Conservation (phyloP, 225 moss, liverwort and hornwort species). For the Straminergon stramineum region DNA sequence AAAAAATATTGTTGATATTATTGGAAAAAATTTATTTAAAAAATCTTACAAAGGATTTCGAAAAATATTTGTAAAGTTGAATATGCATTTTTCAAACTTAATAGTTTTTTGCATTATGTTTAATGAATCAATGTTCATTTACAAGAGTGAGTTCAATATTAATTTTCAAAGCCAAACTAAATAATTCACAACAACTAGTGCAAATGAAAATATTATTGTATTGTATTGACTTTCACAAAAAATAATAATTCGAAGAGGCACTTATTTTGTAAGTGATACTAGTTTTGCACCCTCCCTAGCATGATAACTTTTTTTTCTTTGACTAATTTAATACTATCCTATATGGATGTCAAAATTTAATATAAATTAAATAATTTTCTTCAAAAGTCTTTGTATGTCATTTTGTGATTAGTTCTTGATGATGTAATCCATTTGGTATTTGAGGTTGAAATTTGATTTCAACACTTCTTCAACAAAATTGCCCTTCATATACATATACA, state of each 20-base stretch:
- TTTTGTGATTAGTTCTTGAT: not conserved
- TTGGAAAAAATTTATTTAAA: not conserved
- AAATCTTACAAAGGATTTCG: not conserved
- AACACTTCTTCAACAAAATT: rapidly evolving
- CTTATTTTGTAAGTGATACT: not conserved
- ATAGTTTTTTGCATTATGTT: not conserved
- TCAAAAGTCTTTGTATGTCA: not conserved
- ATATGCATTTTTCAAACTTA: not conserved
- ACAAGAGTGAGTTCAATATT: not conserved
- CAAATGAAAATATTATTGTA: not conserved
- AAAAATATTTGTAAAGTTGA: not conserved
- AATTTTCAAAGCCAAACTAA: not conserved
- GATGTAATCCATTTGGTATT: too few species aligned
- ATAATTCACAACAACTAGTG: not conserved
- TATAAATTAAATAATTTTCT: not conserved
- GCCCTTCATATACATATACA: rapidly evolving
- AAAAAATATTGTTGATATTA: not conserved
- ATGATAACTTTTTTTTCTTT: not conserved
- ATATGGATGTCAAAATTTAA: rapidly evolving
- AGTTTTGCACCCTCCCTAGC: not conserved
- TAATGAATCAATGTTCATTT: not conserved
- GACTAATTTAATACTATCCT: not conserved
- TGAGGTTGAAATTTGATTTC: not conserved
- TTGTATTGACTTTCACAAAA: not conserved
- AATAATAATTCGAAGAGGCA: not conserved